Evolutionary conservation across 2,329 filamentous ascomycete genomes (phyloP), one percentile per base, ranked within the genome.

Genomic region (Aspergillus sp.): DNA sequence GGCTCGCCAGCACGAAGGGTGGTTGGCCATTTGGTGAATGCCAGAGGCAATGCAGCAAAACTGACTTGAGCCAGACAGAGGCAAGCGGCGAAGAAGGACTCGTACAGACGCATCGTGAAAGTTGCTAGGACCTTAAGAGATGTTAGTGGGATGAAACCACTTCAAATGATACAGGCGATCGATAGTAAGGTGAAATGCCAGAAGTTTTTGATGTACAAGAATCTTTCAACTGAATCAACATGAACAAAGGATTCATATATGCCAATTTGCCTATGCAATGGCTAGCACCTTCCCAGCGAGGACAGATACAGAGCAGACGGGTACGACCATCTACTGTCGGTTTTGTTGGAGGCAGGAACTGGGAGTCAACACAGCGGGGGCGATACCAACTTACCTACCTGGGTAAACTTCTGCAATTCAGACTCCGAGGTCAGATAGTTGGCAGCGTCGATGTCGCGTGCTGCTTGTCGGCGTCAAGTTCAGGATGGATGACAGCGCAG

Each of bases 1-100:
- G 77, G 75, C 66, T 83, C 68, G 52, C 85, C 85, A 56, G 80
- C 78, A 52, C 75, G 68, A 55, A 85, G 74, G 52, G 76, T 70
- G 31, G 71, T 71, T 10, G 83, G 82, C 66, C 82, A 81, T 49
- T 77, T 75, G 62, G 84, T 85, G 76, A 85, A 87, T 62, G 75
- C 70, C 53, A 85, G 56, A 9, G 74, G 73, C 61, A 82, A 77
- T 50, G 83, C 84, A 56, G 83, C 84, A 56, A 80, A 69, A 56
- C 78, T 81, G 52, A 80, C 63, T 53, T 74, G 67, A 57, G 80
- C 69, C 54, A 83, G 52, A 7, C 69, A 75, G 52, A 78, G 74
- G 47, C 78, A 77, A 65, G 75, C 69, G 53, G 79, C 77, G 64
- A 86, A 63, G 63, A 86, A 60, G 64, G 78, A 71, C 60, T 78